Evolutionary conservation across 768 basidiomycete genomes (phyloP).

Genomic region (Russula lepida): DNA sequence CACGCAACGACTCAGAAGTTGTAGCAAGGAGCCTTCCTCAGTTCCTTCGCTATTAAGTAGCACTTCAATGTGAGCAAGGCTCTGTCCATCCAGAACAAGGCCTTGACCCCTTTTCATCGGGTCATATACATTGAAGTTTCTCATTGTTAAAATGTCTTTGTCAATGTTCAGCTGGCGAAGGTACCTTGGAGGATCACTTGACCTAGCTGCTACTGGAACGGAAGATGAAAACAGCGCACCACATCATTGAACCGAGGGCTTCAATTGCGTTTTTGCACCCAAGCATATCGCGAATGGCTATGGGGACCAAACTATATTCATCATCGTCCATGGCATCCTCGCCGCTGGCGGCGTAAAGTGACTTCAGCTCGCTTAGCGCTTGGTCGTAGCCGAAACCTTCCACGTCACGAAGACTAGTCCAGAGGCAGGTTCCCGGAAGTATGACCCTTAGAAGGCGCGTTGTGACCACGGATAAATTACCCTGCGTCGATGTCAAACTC

Average conservation of each 20-base stretch:
- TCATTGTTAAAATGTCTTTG: conserved; percentile 90
- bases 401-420: conserved; percentile 75
- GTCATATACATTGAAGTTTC: conserved; percentile 96
- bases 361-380: conserved; percentile 59
- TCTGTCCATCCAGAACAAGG: conserved; percentile 87
- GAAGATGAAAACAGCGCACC: conserved; percentile 39
- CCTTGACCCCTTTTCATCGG: conserved; percentile 88
- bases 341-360: conserved; percentile 46
- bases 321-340: conserved; percentile 44
- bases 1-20: conserved; percentile 71
- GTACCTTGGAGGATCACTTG: conserved; percentile 39
- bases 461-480: conserved; percentile 77
- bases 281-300: conserved; percentile 67
- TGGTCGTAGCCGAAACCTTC: conserved; percentile 78
- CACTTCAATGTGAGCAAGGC: conserved; percentile 89
- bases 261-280: conserved; percentile 62
- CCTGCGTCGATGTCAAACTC: conserved; percentile 38
- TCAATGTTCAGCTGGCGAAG: conserved; percentile 92
- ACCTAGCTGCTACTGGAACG: background rate
- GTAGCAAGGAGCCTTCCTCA: conserved; percentile 81
- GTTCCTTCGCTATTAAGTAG: conserved; percentile 91
- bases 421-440: conserved; percentile 72
- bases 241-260: conserved; percentile 87
- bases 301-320: conserved; percentile 43
- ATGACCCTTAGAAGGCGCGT: conserved; percentile 73